Base-by-base conservation (phyloP, 1,139 yeast species). In the Suhomyces choctaworum region DNA sequence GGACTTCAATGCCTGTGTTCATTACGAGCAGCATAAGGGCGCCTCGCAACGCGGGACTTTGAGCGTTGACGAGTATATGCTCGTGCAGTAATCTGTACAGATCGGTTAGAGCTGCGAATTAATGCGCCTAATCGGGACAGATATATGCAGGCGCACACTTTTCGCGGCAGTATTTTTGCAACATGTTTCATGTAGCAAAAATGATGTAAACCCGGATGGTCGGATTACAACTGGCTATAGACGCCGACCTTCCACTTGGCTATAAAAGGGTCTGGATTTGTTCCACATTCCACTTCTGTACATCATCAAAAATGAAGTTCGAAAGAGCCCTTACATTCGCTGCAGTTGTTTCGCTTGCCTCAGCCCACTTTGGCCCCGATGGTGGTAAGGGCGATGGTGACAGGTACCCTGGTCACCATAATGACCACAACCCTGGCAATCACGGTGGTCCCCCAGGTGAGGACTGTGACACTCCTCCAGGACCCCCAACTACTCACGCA, bases 271-370 rank as follows among this genome's bases (percentile, higher is more conserved):
- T n/a, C n/a, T n/a, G n/a, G n/a, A n/a, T n/a, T n/a, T n/a, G n/a
- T n/a, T n/a, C n/a, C 29, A 21, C 27, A 22, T 26, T 22, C 30
- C 11, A 25, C 34, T n/a, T n/a, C n/a, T n/a, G n/a, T n/a, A n/a
- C n/a, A n/a, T n/a, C n/a, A 22, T n/a, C 14, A 10, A 23, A 8
- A 11, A 36, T 39, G 42, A 36, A 39, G 37, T 36, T 38, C 10
- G 33, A 38, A 27, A 26, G 28, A 25, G 34, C 39, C 24, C 32
- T 40, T 30, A 32, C 43, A 29, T 19, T 40, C 37, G 43, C 40
- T 31, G 27, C 32, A 16, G 26, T 37, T 16, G 26, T 30, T 20
- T 27, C 40, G 21, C 29, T 36, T 17, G 38, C 40, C 22, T 16
- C 30, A 12, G 37, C 44, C 25, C 10, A 16, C 27, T 39, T 36